phyloP scores from a whole-genome alignment of 1,284 basidiomycete species.

The Leccinum subfulvum region DNA sequence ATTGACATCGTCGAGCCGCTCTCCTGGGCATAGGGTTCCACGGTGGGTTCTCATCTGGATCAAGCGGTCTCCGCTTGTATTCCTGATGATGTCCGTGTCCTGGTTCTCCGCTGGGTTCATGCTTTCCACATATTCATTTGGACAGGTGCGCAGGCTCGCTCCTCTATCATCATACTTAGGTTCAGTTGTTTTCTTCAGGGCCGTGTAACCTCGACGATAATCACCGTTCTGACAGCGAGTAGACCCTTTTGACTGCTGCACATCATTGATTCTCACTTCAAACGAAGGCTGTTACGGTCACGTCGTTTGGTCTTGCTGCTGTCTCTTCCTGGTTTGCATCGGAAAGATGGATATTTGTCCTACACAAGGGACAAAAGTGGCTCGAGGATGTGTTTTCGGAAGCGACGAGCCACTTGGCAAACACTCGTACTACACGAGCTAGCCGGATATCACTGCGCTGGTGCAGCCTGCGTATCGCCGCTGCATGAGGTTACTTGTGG shows the following conservation, averaged over 20 bases:
- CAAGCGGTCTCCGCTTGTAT: slow-evolving; percentile 54
- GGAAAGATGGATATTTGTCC: slow-evolving; percentile 69
- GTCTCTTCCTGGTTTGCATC: slow-evolving; percentile 78
- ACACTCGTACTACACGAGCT: slow-evolving; percentile 38
- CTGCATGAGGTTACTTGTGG: slow-evolving; percentile 23
- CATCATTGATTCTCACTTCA: slow-evolving; percentile 11
- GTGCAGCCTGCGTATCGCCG: slow-evolving; percentile 26
- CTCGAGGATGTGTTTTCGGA: slow-evolving; percentile 66
- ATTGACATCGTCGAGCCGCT: slow-evolving; percentile 45
- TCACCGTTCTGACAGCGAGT: slow-evolving; percentile 67
- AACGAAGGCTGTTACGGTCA: slow-evolving; percentile 38
- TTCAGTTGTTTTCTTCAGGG: slow-evolving; percentile 40
- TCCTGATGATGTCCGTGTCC: slow-evolving; percentile 57
- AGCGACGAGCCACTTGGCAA: slow-evolving; percentile 41
- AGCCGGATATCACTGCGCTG: slow-evolving; percentile 26
- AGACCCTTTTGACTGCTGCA: background rate
- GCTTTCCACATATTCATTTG: slow-evolving; percentile 51
- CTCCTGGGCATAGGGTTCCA: slow-evolving; percentile 54
- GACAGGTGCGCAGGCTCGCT: slow-evolving; percentile 38
- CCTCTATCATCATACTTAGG: slow-evolving; percentile 23
- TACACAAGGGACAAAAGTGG: slow-evolving; percentile 73
- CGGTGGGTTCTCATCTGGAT: slow-evolving; percentile 58
- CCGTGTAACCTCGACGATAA: slow-evolving; percentile 61
- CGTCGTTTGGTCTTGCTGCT: slow-evolving; percentile 70
- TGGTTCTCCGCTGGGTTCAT: slow-evolving; percentile 57